Base-by-base conservation (phyloP, 192 early-diverging fungal genomes). In the Linnemannia schmuckeri region DNA sequence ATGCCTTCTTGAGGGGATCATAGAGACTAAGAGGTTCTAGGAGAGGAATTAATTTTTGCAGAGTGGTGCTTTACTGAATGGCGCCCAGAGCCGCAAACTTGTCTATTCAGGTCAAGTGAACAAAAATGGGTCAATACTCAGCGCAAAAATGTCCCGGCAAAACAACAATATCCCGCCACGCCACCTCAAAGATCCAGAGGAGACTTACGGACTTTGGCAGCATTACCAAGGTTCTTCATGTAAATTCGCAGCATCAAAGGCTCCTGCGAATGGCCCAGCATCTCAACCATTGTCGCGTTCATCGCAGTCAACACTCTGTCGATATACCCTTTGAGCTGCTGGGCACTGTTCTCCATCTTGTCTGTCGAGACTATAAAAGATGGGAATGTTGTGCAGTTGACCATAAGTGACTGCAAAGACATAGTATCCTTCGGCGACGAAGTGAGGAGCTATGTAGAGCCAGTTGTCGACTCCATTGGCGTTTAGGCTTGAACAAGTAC, bases 281-380 rank as follows among this genome's bases (percentile, higher is more conserved):
- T 70, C 38, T 84, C 72, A 2, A 84, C 78, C 72, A 79, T 22
- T 5, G 46, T 42, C 0, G 72, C 6, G 17, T 41, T 27, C 7
- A 71, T 74, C 9, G 75, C 69, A 4, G 37, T 12, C 55, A 82
- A 54, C 27, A 82, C 81, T 41, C 76, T 75, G 38, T 80, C 74
- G 7, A 85, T 49, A 69, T 72, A 85, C 4, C 15, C 66, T 41
- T 73, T 72, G 15, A 85, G 55, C 40, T 85, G 40, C 27, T 85
- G n/a, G n/a, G n/a, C n/a, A n/a, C n/a, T n/a, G n/a, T n/a, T n/a
- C n/a, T n/a, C n/a, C n/a, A n/a, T n/a, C n/a, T n/a, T n/a, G n/a
- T n/a, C n/a, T n/a, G n/a, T n/a, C n/a, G n/a, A n/a, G n/a, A n/a
- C n/a, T n/a, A n/a, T n/a, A n/a, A n/a, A n/a, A n/a, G n/a, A n/a